These are phyloP conservation scores for Phytophthora megakarya DNA, from an alignment of 352 stramenopile genomes.

Conservation along the genomic window DNA sequence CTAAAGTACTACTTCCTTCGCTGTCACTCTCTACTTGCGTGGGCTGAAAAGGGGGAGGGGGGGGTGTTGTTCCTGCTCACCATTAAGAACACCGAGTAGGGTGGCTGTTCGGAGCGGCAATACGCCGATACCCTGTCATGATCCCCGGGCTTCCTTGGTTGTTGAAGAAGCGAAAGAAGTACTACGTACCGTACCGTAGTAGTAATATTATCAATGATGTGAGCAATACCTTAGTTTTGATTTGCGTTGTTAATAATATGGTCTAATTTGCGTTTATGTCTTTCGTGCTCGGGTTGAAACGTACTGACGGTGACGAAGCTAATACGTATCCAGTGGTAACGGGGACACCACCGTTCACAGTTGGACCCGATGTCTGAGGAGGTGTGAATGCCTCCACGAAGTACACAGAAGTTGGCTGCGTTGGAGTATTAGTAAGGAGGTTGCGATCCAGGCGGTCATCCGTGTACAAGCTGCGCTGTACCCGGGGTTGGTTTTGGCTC, in stretches of 20 bases:
- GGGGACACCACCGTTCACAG: slow-evolving; percentile 19
- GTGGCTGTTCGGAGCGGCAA: no score
- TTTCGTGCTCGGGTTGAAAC: slow-evolving; percentile 35
- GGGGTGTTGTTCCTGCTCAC: no score
- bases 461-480: slow-evolving; percentile 47
- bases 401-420: slow-evolving; percentile 36
- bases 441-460: slow-evolving; percentile 46
- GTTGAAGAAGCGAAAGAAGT: no score
- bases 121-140: no score
- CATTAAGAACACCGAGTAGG: no score
- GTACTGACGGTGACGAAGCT: slow-evolving; percentile 27
- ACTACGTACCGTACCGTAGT: no score
- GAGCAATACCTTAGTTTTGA: slow-evolving; percentile 24
- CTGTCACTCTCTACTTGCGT: no score
- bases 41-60: no score
- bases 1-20: no score
- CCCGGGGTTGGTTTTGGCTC: slow-evolving; percentile 35
- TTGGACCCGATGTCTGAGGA: slow-evolving; percentile 18
- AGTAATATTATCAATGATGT: no score
- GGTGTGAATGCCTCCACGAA: slow-evolving; percentile 29
- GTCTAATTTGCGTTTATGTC: slow-evolving; percentile 21
- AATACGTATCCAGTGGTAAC: slow-evolving; percentile 32
- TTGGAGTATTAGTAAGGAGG: slow-evolving; percentile 41
- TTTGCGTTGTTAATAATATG: slow-evolving; percentile 33
- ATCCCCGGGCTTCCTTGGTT: no score